Evolutionary conservation across 768 basidiomycete species (phyloP), one percentile per base, ranked within the genome.

Genomic region (Gyrodon lividus): DNA sequence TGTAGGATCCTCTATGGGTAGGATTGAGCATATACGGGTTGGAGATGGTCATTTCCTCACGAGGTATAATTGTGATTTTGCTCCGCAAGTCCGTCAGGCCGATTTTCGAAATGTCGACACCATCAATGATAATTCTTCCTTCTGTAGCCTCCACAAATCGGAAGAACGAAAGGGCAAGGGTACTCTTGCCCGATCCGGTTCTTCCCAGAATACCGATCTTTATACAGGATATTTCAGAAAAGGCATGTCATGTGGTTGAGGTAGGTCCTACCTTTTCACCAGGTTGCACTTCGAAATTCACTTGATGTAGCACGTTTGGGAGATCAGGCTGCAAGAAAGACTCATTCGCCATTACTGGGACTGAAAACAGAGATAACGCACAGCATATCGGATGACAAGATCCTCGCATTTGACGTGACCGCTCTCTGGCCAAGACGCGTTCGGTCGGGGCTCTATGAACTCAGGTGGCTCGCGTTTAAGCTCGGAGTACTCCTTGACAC

Each of bases 401-500:
- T 86, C 76, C 61, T 92, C 80, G 61, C 87, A 87, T 57, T 77
- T 76, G 58, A 94, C 78, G 52, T 77, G 72, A 31, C 89, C 89
- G 6, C 69, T 71, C 5, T 81, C 74, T 3, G 94, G 94, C 94
- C 94, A 97, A 28, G 81, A 75, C 5, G 79, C 71, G 0, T 83
- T 76, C 5, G 94, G 93, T n/a, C 92, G 74, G 4, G 91, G 92
- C 52, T 97, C 92, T 38, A 90, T 66, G 61, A 87, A 90, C 65
- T 98, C 94, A 1, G 92, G 76, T 8, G 86, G 78, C 72, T 98
- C 94, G 23, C 79, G 79, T 37, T 74, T 66, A 24, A 94, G 70
- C 57, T 92, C 89, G 4, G 92, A 87, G 65, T 88, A 95, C 71
- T 96, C 94, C 64, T 93, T 93, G 66, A 96, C 82, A 46, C 94